phyloP scores from a whole-genome alignment of 2,329 filamentous ascomycete genomes.

The Diplodia intermedia region DNA sequence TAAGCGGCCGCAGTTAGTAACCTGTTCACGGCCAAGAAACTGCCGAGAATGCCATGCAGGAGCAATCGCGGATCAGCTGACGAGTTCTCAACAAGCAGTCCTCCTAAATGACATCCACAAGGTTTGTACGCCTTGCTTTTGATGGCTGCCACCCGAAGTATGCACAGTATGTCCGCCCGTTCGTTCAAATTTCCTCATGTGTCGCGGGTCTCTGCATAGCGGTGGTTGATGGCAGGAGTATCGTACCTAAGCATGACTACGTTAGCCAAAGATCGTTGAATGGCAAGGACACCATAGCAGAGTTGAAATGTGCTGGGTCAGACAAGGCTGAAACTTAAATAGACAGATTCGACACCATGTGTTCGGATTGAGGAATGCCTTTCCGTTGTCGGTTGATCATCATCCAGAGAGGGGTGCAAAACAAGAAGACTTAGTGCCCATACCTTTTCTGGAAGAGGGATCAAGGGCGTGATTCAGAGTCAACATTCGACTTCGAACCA shows the following conservation, averaged over 20 bases:
- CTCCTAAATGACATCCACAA: slow-evolving; percentile 61
- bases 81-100: slow-evolving; percentile 73
- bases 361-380: slow-evolving; percentile 74
- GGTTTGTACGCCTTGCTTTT: slow-evolving; percentile 69
- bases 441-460: slow-evolving; percentile 53
- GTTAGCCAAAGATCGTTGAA: slow-evolving; percentile 21
- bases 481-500: not conserved
- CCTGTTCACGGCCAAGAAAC: not conserved
- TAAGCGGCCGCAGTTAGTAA: slow-evolving; percentile 31
- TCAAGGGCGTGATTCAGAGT: not conserved
- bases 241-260: slow-evolving; percentile 29
- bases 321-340: slow-evolving; percentile 73
- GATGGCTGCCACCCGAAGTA: slow-evolving; percentile 58
- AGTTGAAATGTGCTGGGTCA: slow-evolving; percentile 52
- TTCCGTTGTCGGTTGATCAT: slow-evolving; percentile 69
- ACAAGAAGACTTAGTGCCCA: slow-evolving; percentile 33
- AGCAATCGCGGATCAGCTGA: slow-evolving; percentile 61
- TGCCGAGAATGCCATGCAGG: slow-evolving; percentile 15
- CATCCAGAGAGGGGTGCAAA: slow-evolving; percentile 51
- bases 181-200: slow-evolving; percentile 71
- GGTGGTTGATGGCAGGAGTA: not conserved
- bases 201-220: slow-evolving; percentile 36
- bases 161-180: slow-evolving; percentile 71
- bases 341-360: slow-evolving; percentile 68
- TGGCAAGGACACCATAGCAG: slow-evolving; percentile 26